phyloP scores from a whole-genome alignment of 306 rosid species.

The Abrus pulchellus region DNA sequence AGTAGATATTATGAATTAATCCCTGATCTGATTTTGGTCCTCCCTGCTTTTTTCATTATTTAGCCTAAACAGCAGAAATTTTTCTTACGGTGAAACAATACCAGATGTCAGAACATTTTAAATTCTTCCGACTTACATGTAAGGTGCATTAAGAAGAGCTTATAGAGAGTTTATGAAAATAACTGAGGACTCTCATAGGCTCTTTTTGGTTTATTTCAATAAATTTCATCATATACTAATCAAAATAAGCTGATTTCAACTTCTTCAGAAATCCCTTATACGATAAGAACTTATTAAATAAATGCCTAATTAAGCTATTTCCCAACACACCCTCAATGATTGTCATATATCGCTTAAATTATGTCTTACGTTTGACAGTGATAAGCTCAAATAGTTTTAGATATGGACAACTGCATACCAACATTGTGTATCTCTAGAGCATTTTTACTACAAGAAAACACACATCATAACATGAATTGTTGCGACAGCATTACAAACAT shows the following conservation, averaged over 20 bases:
- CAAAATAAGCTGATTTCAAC: too few relatives aligned
- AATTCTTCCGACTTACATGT: not conserved
- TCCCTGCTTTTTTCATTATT: not conserved
- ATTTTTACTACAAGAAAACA: not conserved
- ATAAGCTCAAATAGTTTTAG: not conserved
- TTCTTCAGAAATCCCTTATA: too few relatives aligned
- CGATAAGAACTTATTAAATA: too few relatives aligned
- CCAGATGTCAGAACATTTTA: slow-evolving; percentile 15
- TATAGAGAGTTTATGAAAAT: too few relatives aligned
- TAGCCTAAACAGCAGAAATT: not conserved
- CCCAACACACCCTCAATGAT: not conserved
- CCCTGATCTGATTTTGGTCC: not conserved
- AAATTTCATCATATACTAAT: too few relatives aligned
- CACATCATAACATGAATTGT: not conserved
- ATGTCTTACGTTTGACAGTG: not conserved
- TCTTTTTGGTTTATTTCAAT: too few relatives aligned
- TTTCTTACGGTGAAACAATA: slow-evolving; percentile 16
- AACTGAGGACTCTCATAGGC: too few relatives aligned
- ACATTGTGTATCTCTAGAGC: not conserved
- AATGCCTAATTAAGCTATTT: too few relatives aligned
- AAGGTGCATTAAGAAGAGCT: too few relatives aligned
- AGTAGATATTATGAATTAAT: not conserved
- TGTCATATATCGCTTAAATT: not conserved
- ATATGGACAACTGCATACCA: not conserved
- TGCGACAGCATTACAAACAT: not conserved